phyloP scores from a whole-genome alignment of 139 green algal species.

The Haematococcus lacustris region DNA sequence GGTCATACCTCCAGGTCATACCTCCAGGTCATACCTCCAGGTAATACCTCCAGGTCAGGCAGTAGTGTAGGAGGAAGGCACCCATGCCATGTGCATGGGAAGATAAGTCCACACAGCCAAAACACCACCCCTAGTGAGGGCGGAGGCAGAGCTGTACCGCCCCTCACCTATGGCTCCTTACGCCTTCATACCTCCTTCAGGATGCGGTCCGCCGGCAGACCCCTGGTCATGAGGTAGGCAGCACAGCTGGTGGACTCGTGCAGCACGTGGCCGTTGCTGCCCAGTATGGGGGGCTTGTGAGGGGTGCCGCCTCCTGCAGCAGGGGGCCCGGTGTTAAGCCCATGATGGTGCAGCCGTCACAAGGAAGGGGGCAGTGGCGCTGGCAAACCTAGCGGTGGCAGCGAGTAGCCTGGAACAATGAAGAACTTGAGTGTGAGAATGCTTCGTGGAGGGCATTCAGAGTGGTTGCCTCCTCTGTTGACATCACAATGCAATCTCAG shows the following conservation, averaged over 20 bases:
- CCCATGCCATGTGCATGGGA: background rate
- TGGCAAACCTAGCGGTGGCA: too few relatives aligned
- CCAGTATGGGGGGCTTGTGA: constrained; percentile 67
- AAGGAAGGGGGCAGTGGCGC: background rate
- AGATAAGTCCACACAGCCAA: background rate
- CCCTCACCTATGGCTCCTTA: background rate
- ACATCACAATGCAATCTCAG: background rate
- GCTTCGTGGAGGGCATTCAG: background rate
- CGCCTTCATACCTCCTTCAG: constrained; percentile 51
- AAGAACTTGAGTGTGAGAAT: background rate
- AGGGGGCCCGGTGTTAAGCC: background rate
- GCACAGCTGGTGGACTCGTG: constrained; percentile 66
- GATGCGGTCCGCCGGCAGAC: constrained; percentile 23
- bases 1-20: too few relatives aligned
- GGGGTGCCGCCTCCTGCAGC: constrained; percentile 61
- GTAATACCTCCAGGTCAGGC: background rate
- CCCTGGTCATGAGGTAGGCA: constrained; percentile 45
- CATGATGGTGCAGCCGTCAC: background rate
- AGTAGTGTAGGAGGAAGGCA: background rate
- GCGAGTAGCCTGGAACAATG: too few relatives aligned
- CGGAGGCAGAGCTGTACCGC: background rate
- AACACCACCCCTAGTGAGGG: background rate
- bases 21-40: background rate
- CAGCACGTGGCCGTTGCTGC: constrained; percentile 47
- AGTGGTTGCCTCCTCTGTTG: background rate